Base-by-base conservation (phyloP, 352 stramenopile genomes). In the Aphanomyces cochlioides region DNA sequence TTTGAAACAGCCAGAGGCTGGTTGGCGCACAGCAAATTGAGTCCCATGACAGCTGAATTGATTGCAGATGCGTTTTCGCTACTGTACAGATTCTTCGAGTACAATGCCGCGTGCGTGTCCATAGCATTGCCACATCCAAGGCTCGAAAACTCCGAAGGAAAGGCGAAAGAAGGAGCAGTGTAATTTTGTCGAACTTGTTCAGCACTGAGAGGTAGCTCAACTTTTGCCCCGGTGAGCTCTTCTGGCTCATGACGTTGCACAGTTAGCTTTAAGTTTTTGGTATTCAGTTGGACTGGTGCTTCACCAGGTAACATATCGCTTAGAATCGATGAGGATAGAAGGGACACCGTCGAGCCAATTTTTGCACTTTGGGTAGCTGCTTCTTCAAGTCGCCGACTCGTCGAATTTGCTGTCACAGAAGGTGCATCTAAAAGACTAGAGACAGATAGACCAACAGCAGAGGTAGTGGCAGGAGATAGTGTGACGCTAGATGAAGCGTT, bases 181-280 rank as follows among this genome's bases (percentile, higher is more conserved):
- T 58, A 58, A 34, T 58, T 58, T 10, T 34, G 50, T 34, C 37
- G 28, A 19, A 58, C n/a, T 58, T 58, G 50, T 19, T 58, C 50
- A 10, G n/a, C 50, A 37, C 37, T 8, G n/a, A 53, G 12, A 6
- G 37, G 38, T 41, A 48, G 39, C 6, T 28, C 6, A 4, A 66
- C 4, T 1, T 21, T 50, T 5, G 38, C 12, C 39, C 8, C 47
- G 40, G 28, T 0, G 3, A 66, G n/a, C 5, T 17, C 40, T 17
- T 17, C n/a, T 5, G 58, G 37, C 13, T 66, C 58, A 28, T 66
- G 58, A 0, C 58, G 36, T 28, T 66, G 58, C 13, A 66, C 10
- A 7, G 37, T 47, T n/a, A 66, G n/a, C 39, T 66, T 66, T 15
- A 66, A 38, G 58, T 66, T 66, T 15, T 66, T 66, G 5, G 58